A percentile compares a stretch with the other conserved stretches of the same genome.
phyloP scores from a whole-genome alignment of 2,329 filamentous ascomycete genomes.

The Lecanosticta acicola region DNA sequence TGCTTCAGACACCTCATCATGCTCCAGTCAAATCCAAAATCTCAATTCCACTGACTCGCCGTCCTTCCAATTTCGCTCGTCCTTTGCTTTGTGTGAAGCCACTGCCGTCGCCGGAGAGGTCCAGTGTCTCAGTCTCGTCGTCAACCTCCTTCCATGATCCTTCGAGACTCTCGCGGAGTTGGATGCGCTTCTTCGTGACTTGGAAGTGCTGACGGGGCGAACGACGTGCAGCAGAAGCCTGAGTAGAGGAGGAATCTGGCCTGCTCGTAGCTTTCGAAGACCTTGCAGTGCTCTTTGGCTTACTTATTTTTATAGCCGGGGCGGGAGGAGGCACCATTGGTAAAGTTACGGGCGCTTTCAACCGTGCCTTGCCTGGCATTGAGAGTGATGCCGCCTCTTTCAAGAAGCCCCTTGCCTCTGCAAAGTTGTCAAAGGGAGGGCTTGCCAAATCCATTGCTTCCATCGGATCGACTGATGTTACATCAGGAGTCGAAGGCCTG shows the following conservation, averaged over 20 bases:
- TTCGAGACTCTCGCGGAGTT: slow-evolving; percentile 29
- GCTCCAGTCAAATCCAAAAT: slow-evolving; percentile 2
- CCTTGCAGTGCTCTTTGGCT: neutral
- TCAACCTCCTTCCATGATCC: slow-evolving; percentile 33
- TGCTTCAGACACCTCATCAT: neutral
- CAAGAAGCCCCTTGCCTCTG: no score
- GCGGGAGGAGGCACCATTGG: neutral
- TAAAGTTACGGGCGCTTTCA: neutral
- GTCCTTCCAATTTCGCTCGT: slow-evolving; percentile 5
- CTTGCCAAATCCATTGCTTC: slow-evolving; percentile 20
- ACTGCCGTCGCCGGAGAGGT: slow-evolving; percentile 27
- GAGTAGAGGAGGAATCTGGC: neutral
- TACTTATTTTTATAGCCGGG: neutral
- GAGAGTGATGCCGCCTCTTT: neutral
- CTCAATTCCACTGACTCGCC: neutral
- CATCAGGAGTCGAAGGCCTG: neutral
- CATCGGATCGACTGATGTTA: slow-evolving; percentile 3
- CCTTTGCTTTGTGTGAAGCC: slow-evolving; percentile 16
- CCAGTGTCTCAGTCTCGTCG: slow-evolving; percentile 24
- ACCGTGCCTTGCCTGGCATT: neutral
- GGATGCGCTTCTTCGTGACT: slow-evolving; percentile 20
- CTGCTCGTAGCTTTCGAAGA: neutral
- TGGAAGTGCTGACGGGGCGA: slow-evolving; percentile 5
- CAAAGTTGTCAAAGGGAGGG: slow-evolving; percentile 3
- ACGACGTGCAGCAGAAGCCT: slow-evolving; percentile 2